Conservation (phyloP, 2,329 filamentous ascomycete species). For the Sporothrix phasma region DNA sequence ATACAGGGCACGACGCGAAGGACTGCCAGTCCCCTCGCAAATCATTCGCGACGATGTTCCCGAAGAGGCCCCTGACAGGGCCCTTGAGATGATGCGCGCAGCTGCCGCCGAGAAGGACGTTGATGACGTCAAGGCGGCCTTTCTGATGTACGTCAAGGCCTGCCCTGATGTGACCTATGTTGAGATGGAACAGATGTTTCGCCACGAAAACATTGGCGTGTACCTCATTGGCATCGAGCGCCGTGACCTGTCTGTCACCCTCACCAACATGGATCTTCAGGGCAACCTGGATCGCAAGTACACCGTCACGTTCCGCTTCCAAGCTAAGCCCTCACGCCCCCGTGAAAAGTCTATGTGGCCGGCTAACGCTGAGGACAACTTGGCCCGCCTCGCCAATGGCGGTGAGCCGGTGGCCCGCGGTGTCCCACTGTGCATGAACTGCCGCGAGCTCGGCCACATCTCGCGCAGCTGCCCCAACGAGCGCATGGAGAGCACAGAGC, state of each 20-base stretch:
- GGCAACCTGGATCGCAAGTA: constrained; percentile 57
- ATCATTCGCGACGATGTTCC: constrained; percentile 44
- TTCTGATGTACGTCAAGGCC: constrained; percentile 53
- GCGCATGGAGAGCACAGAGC: constrained; percentile 36
- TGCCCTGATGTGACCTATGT: constrained; percentile 46
- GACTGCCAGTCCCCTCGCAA: constrained; percentile 52
- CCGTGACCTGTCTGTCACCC: constrained; percentile 39
- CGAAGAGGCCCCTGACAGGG: constrained; percentile 41
- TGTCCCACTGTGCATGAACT: constrained; percentile 53
- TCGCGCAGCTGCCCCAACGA: constrained; percentile 52
- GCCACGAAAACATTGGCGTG: constrained; percentile 41
- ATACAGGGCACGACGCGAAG: constrained; percentile 36
- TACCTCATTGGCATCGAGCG: constrained; percentile 56
- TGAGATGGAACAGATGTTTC: constrained; percentile 52
- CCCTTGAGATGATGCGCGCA: constrained; percentile 46
- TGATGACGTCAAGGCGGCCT: constrained; percentile 51
- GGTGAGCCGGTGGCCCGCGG: constrained; percentile 53
- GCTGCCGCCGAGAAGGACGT: constrained; percentile 47
- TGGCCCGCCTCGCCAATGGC: constrained; percentile 53
- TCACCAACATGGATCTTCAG: constrained; percentile 64
- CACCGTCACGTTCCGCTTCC: constrained; percentile 52
- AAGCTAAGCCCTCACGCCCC: constrained; percentile 45
- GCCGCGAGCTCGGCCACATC: constrained; percentile 53
- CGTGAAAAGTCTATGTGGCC: constrained; percentile 54
- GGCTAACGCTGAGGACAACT: constrained; percentile 45